These are phyloP conservation scores for Globisporangium radiosum DNA, from an alignment of 352 stramenopile species.

Conservation along the genomic window DNA sequence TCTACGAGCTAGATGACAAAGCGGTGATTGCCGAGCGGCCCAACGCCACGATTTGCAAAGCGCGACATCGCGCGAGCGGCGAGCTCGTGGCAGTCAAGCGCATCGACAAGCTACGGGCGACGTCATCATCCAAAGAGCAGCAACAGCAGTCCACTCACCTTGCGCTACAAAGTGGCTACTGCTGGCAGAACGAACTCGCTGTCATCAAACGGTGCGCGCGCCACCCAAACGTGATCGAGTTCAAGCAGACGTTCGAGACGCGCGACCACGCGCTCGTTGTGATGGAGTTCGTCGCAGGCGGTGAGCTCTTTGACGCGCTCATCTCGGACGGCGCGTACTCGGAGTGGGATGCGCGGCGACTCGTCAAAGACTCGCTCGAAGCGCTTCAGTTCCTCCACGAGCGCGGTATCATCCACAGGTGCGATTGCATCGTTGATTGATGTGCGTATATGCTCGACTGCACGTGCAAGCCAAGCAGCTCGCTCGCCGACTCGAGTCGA, in stretches of 20 bases:
- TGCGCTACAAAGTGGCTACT: background rate
- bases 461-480: background rate
- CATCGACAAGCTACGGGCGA: conserved; percentile 29
- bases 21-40: conserved; percentile 35
- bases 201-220: conserved; percentile 37
- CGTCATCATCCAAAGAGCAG: background rate
- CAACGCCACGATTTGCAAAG: conserved; percentile 46
- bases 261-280: conserved; percentile 44
- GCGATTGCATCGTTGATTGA: background rate
- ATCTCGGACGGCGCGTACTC: conserved; percentile 73
- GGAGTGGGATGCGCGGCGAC: conserved; percentile 54
- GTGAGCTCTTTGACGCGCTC: conserved; percentile 66
- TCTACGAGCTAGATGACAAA: conserved; percentile 41
- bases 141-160: conserved; percentile 1
- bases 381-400: conserved; percentile 64
- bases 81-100: conserved; percentile 52
- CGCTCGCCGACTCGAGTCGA: background rate
- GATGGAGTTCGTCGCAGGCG: conserved; percentile 49
- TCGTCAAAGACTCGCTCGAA: conserved; percentile 40
- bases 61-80: conserved; percentile 23
- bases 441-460: background rate
- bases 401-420: conserved; percentile 66
- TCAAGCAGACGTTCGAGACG: conserved; percentile 47
- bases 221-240: conserved; percentile 52
- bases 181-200: conserved; percentile 44